These are phyloP conservation scores for Biscogniauxia mediterranea DNA, from an alignment of 2,329 filamentous ascomycete genomes.

Conservation along the genomic window DNA sequence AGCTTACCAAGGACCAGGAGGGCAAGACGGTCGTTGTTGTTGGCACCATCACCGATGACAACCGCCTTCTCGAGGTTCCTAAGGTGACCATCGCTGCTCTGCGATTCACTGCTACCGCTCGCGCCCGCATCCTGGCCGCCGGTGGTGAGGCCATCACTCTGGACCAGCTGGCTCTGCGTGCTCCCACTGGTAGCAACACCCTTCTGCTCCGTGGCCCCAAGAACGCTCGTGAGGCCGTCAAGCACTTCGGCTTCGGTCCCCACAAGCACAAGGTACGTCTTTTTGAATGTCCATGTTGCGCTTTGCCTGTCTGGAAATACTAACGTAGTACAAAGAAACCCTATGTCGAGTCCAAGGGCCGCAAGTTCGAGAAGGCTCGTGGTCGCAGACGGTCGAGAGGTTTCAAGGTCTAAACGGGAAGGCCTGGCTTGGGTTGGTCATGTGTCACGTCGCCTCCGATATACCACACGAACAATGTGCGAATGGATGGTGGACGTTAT, in stretches of 20 bases:
- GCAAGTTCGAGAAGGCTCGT: conserved; percentile 99
- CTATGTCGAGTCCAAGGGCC: conserved; percentile 95
- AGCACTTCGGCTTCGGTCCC: conserved; percentile 98
- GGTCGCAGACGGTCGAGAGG: conserved; percentile 96
- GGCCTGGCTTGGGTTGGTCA: conserved; percentile 26
- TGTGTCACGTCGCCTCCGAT: conserved; percentile 32
- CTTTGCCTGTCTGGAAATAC: conserved; percentile 10
- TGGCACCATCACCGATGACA: conserved; percentile 96
- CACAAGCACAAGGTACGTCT: conserved; percentile 88
- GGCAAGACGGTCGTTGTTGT: conserved; percentile 91
- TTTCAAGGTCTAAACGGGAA: conserved; percentile 96
- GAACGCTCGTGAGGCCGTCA: conserved; percentile 96
- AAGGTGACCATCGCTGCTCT: conserved; percentile 94
- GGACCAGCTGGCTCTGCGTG: conserved; percentile 93
- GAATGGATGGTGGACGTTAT: conserved; percentile 28
- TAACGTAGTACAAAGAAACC: conserved; percentile 69
- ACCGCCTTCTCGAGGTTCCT: conserved; percentile 84
- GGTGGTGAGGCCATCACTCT: conserved; percentile 95
- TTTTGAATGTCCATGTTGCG: not conserved
- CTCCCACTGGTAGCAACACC: conserved; percentile 95
- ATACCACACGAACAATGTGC: conserved; percentile 28
- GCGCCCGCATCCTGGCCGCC: conserved; percentile 87
- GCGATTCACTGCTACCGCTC: conserved; percentile 93
- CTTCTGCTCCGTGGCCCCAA: conserved; percentile 96
- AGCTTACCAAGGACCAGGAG: conserved; percentile 63